phyloP scores from a whole-genome alignment of 352 stramenopile species.

The Saprolegnia parasitica region DNA sequence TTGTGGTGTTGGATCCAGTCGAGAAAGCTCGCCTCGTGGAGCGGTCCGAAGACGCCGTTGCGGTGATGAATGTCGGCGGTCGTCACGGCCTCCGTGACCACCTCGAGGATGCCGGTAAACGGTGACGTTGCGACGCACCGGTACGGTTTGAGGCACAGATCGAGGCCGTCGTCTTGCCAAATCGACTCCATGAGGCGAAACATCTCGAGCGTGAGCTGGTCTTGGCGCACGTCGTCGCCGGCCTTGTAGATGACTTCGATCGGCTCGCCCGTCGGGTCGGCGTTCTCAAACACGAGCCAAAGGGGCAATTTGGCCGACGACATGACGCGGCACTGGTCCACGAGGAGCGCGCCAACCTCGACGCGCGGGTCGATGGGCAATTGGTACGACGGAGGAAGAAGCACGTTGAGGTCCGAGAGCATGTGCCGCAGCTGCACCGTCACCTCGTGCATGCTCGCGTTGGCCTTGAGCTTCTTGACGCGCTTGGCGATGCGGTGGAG shows the following conservation, averaged over 20 bases:
- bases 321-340: constrained; percentile 87
- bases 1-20: constrained; percentile 84
- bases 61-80: constrained; percentile 87
- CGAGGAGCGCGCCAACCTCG: constrained; percentile 77
- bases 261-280: constrained; percentile 41
- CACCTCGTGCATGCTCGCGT: constrained; percentile 5
- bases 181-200: constrained; percentile 91
- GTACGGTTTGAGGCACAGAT: constrained; percentile 91
- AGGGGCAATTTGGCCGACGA: constrained; percentile 86
- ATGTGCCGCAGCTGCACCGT: constrained; percentile 49
- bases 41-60: constrained; percentile 73
- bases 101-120: constrained; percentile 88
- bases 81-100: constrained; percentile 92
- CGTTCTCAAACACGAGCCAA: constrained; percentile 42
- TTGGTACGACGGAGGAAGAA: constrained; percentile 82
- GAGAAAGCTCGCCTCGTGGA: constrained; percentile 80
- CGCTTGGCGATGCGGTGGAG: constrained; percentile 16
- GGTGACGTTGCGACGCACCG: constrained; percentile 86
- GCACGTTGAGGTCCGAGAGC: constrained; percentile 75
- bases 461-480: constrained; percentile 18
- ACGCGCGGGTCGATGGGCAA: constrained; percentile 80
- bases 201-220: constrained; percentile 91
- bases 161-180: constrained; percentile 87
- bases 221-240: constrained; percentile 93
- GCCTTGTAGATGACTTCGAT: constrained; percentile 92